These are phyloP conservation scores for Areca catechu DNA, from an alignment of 176 grass and related monocot genomes.

Conservation along the genomic window DNA sequence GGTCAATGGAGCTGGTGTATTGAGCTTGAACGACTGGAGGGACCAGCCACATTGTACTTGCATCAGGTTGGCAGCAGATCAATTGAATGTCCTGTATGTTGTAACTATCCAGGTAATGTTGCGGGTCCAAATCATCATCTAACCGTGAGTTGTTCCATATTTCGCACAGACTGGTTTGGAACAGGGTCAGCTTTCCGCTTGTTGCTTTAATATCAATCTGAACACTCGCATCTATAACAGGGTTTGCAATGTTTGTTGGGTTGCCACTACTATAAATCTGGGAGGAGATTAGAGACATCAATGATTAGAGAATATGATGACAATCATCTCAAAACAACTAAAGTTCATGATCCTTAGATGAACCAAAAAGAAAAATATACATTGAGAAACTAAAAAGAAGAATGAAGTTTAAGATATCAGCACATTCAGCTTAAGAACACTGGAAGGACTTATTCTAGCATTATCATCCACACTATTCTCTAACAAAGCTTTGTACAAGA, in stretches of 20 bases:
- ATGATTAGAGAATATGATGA: too few relatives aligned
- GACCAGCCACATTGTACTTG: conserved; percentile 76
- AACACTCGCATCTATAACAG: conserved; percentile 84
- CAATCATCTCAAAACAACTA: too few relatives aligned
- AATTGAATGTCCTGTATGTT: conserved; percentile 94
- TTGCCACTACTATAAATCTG: conserved; percentile 99
- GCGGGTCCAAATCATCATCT: conserved; percentile 50
- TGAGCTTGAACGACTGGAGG: conserved; percentile 68
- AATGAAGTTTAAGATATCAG: too few relatives aligned
- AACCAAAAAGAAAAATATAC: too few relatives aligned
- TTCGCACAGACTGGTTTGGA: conserved; percentile 73
- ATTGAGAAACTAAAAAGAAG: too few relatives aligned
- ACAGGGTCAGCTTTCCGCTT: conserved; percentile 77
- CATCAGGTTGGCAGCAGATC: conserved; percentile 94
- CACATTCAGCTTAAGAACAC: too few relatives aligned
- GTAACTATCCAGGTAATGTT: conserved; percentile 66
- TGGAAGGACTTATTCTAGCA: too few relatives aligned
- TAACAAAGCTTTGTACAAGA: too few relatives aligned
- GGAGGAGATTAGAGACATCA: conserved; percentile 17
- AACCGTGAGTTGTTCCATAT: conserved; percentile 52
- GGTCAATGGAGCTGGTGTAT: conserved; percentile 57
- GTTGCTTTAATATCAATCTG: conserved; percentile 91
- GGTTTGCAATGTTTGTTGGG: conserved; percentile 98
- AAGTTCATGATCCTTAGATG: too few relatives aligned
- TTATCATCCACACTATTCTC: too few relatives aligned